Base-by-base conservation (phyloP, 352 stramenopile genomes). In the Globisporangium polare region DNA sequence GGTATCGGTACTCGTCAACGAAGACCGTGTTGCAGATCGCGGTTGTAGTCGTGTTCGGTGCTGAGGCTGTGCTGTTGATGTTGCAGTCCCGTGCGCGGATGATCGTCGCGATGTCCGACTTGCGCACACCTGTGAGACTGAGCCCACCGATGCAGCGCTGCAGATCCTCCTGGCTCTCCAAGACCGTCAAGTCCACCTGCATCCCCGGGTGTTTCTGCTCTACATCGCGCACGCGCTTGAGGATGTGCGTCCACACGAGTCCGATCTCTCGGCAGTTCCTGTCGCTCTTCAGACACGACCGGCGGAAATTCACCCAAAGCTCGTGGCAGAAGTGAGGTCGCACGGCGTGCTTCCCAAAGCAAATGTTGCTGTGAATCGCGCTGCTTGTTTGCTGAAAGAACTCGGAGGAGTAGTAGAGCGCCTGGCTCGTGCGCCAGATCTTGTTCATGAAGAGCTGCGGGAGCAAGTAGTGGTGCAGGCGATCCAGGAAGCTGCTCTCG, bases 1-100 rank as follows among this genome's bases (percentile, higher is more conserved):
- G 69, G 43, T 80, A 80, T 1, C 78, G 73, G 31, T 78, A 78
- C 39, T 86, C 74, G 33, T 80, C 62, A 10, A 85, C 55, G 10
- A 69, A 75, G 5, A 80, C 26, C 2, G 74, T 83, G 41, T 69
- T 60, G 24, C 73, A 83, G 17, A 5, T 0, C n/a, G 7, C 5
- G 20, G 41, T 12, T 33, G 29, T 33, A n/a, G n/a, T n/a, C n/a
- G n/a, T n/a, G 29, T 33, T 33, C 29, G 2, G 29, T 33, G 29
- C 41, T 47, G 41, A 33, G 18, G 42, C n/a, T 18, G 13, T 66
- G 15, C n/a, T 26, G 22, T 43, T 35, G 22, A n/a, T n/a, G n/a
- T n/a, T n/a, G n/a, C 67, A 74, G 0, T 64, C 26, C 3, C 53
- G 61, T 3, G 62, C 35, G 15, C 64, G 53, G 4, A 55, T 10